phyloP scores from a whole-genome alignment of 495 filamentous ascomycete species.

The Aspergillus taichungensis region DNA sequence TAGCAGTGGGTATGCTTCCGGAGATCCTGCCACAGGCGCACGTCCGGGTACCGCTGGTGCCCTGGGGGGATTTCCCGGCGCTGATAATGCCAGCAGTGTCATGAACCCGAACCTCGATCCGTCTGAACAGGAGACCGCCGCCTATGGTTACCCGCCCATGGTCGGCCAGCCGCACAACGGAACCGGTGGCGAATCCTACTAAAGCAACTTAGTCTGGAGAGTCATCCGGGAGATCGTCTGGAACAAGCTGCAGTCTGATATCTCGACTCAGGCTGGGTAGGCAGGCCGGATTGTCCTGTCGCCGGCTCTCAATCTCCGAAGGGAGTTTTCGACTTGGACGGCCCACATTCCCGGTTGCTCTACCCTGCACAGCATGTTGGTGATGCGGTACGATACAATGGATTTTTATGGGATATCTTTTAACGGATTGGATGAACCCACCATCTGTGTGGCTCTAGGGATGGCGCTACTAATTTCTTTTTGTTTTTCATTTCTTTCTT shows the following conservation, averaged over 20 bases:
- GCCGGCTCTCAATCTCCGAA: neutral
- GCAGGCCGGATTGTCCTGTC: neutral
- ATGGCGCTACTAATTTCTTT: too few relatives aligned
- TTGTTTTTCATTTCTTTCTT: too few relatives aligned
- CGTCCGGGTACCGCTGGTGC: conserved; percentile 25
- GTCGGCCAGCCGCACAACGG: conserved; percentile 58
- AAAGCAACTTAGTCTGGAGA: conserved; percentile 7
- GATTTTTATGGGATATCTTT: conserved; percentile 7
- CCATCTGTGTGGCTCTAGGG: too few relatives aligned
- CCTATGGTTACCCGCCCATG: conserved; percentile 59
- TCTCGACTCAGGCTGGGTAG: neutral
- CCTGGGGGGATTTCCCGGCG: conserved; percentile 42
- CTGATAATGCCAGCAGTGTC: conserved; percentile 50
- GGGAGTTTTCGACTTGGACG: neutral
- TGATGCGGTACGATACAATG: conserved; percentile 10
- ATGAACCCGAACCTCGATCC: conserved; percentile 54
- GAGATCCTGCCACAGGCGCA: conserved; percentile 40
- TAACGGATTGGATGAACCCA: conserved; percentile 17
- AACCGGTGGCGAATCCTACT: conserved; percentile 47
- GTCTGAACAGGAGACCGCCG: conserved; percentile 46
- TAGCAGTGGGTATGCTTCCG: conserved; percentile 58
- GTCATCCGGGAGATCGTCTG: neutral
- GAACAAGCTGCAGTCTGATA: too few relatives aligned
- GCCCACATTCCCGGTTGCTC: neutral
- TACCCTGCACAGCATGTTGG: conserved; percentile 6